phyloP scores from a whole-genome alignment of 768 basidiomycete genomes.

The Serendipita indica region DNA sequence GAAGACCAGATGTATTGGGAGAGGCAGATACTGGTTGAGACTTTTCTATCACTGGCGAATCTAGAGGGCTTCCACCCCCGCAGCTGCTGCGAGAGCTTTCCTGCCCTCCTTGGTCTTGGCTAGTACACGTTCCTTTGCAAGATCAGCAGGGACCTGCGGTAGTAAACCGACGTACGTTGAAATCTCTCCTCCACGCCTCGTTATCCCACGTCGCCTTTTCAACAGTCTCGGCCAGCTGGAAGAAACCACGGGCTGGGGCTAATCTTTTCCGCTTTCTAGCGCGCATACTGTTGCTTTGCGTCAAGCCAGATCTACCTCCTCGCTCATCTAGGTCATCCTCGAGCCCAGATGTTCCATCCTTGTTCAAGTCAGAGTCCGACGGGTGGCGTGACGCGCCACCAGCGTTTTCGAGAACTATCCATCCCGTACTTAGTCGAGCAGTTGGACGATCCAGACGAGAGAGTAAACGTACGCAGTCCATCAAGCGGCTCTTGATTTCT shows the following conservation, averaged over 20 bases:
- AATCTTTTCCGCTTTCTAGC: constrained; percentile 3
- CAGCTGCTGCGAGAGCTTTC: constrained; percentile 1
- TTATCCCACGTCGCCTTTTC: constrained; percentile 53
- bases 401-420: not conserved
- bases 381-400: not conserved
- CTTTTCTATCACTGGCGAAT: constrained; percentile 8
- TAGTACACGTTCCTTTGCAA: not conserved
- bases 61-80: not conserved
- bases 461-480: constrained; percentile 45
- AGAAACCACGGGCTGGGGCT: constrained; percentile 33
- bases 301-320: not conserved
- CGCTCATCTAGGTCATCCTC: not conserved
- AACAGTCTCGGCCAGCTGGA: constrained; percentile 70
- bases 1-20: not conserved
- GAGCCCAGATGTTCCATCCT: not conserved
- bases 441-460: too few relatives aligned
- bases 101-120: constrained; percentile 2
- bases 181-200: constrained; percentile 36
- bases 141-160: not conserved
- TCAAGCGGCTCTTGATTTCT: constrained; percentile 71
- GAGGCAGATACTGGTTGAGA: not conserved
- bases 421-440: too few relatives aligned
- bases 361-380: not conserved
- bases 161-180: constrained; percentile 52
- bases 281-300: not conserved